Evolutionary conservation across 2,329 filamentous ascomycete genomes (phyloP).

Genomic region (Botrytis byssoidea): DNA sequence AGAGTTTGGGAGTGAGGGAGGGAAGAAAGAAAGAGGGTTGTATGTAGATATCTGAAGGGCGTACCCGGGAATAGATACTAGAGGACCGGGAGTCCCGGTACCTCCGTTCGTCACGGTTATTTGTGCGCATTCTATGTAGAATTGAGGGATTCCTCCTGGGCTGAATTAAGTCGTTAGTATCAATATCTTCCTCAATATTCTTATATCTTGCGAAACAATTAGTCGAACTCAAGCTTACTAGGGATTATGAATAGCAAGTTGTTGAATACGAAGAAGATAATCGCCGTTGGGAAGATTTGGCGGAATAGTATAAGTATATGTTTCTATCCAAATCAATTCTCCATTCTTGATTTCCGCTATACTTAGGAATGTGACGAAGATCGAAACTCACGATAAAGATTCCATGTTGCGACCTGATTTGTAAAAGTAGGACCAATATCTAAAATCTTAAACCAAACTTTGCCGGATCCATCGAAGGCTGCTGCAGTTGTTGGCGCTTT

Average conservation of each 20-base stretch:
- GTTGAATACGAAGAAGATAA: slow-evolving; percentile 37
- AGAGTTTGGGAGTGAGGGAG: neutral
- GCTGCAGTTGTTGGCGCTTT: slow-evolving; percentile 40
- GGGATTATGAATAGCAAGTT: slow-evolving; percentile 37
- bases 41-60: neutral
- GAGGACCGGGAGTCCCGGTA: slow-evolving; percentile 31
- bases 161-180: neutral
- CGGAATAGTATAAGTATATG: slow-evolving; percentile 36
- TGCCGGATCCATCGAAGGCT: slow-evolving; percentile 40
- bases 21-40: too few relatives aligned
- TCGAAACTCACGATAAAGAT: slow-evolving; percentile 30
- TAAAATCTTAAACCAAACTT: slow-evolving; percentile 42
- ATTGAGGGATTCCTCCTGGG: slow-evolving; percentile 35
- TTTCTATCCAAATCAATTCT: slow-evolving; percentile 25
- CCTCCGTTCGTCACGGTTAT: slow-evolving; percentile 35
- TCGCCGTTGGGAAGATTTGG: slow-evolving; percentile 33
- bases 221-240: slow-evolving; percentile 15
- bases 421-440: slow-evolving; percentile 39
- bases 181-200: neutral
- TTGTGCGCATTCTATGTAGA: slow-evolving; percentile 38
- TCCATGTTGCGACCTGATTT: slow-evolving; percentile 31
- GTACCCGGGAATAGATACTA: slow-evolving; percentile 36
- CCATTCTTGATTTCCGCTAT: neutral
- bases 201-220: neutral
- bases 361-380: neutral